Percentiles rank a stretch among this genome's conserved stretches.
phyloP scores from a whole-genome alignment of 225 moss, liverwort and hornwort genomes.

The Pseudoscleropodium purum region DNA sequence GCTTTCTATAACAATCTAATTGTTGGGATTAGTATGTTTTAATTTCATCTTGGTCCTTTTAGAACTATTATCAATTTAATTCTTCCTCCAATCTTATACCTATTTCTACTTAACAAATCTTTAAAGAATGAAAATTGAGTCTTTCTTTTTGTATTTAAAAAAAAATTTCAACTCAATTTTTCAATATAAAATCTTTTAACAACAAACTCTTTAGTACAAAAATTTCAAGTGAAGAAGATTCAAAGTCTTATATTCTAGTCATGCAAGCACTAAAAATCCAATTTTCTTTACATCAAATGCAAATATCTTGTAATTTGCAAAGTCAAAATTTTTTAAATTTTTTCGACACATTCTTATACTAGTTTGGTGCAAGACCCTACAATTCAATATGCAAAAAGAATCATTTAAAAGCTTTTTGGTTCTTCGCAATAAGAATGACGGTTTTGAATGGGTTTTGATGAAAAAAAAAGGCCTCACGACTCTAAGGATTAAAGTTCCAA shows the following conservation, averaged over 20 bases:
- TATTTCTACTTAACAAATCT: neutral
- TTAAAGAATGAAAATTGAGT: neutral
- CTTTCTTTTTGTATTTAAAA: neutral
- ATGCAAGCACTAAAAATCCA: neutral
- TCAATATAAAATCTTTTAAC: neutral
- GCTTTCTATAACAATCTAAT: neutral
- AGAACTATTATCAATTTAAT: neutral
- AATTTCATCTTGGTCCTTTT: neutral
- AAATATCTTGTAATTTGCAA: neutral
- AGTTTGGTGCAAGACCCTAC: neutral
- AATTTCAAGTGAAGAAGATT: neutral
- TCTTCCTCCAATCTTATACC: neutral
- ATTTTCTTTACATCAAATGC: neutral
- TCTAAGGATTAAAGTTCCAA: neutral
- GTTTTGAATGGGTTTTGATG: neutral
- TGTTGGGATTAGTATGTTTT: neutral
- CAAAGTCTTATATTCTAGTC: neutral
- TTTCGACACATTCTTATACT: neutral
- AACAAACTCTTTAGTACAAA: neutral
- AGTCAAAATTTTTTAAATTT: neutral
- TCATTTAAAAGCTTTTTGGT: fast-evolving
- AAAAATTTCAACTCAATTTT: neutral
- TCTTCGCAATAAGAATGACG: neutral
- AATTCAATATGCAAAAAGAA: neutral
- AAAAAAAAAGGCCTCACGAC: neutral